Base-by-base conservation (phyloP, 192 early-diverging fungal genomes). In the Coemansia sp. region DNA sequence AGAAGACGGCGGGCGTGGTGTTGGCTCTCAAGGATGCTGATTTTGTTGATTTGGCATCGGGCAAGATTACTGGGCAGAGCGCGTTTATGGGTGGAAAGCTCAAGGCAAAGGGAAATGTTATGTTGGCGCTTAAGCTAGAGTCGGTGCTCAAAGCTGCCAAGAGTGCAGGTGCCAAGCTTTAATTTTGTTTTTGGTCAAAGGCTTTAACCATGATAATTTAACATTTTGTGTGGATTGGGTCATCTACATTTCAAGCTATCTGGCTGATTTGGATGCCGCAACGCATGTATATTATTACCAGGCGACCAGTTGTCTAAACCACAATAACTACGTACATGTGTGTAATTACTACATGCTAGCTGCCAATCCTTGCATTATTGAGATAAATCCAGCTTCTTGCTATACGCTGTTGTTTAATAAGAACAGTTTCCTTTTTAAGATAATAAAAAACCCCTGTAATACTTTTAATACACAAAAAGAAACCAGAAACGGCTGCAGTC, bases 1-100 rank as follows among this genome's bases (percentile, higher is more conserved):
- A 84, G 47, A 82, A 74, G 64, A 83, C 90, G 66, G 79, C 94
- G 18, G 93, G 95, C 74, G 84, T 90, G 38, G 86, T 76, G 21
- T 74, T 97, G 18, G 67, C 73, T 23, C 71, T 96, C 65, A 74
- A 63, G 31, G 96, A 98, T 73, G 76, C 74, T 31, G 90, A 90
- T 66, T 94, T 98, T 82, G 83, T 93, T 25, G 88, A 86, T 40
- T 66, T 98, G 44, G 87, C 90, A 15, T 70, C 82, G n/a, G 95
- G 94, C 47, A 93, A 92, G 80, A 67, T 92, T 53, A 94, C 90
- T 58, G 89, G 89, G 20, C 95, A 97, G 86, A 90, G 92, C 74
- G 86, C 92, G 34, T 97, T 93, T 74, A 92, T 94, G 91, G 68
- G 81, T 40, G 92, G 96, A 50, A 97, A 97, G 80, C 84, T 92